phyloP scores from a whole-genome alignment of 2,329 filamentous ascomycete species.

The Diaporthe vexans region DNA sequence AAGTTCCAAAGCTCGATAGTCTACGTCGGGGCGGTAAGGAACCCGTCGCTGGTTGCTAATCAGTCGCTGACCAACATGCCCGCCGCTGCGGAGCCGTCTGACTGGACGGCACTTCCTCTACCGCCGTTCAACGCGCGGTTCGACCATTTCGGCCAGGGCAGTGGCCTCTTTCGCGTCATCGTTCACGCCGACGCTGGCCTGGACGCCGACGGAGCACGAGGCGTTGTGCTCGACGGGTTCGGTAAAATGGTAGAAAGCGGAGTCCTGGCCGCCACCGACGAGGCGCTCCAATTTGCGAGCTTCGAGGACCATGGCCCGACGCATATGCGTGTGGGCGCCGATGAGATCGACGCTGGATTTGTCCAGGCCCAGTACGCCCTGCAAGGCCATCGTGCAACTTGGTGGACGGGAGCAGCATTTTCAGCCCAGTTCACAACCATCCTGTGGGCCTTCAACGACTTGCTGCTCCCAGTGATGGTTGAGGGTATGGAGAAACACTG shows the following conservation, averaged over 20 bases:
- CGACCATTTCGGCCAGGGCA: conserved; percentile 14
- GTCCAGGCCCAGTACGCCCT: conserved; percentile 57
- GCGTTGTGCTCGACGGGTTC: not conserved
- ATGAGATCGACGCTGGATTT: conserved; percentile 50
- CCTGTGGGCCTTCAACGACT: conserved; percentile 53
- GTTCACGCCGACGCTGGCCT: not conserved
- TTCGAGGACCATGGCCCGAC: conserved; percentile 6
- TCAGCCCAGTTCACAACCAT: conserved; percentile 50
- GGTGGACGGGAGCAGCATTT: conserved; percentile 59
- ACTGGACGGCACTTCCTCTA: not conserved
- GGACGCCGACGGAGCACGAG: not conserved
- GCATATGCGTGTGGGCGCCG: not conserved
- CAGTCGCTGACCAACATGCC: conserved; percentile 45
- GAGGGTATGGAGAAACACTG: conserved; percentile 19
- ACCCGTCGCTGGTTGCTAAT: conserved; percentile 6
- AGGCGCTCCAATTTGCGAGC: not conserved
- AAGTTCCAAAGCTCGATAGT: conserved; percentile 51
- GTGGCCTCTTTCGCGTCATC: conserved; percentile 6
- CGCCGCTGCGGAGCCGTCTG: not conserved
- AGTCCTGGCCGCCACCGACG: conserved; percentile 1
- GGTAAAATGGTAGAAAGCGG: not conserved
- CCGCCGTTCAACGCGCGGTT: not conserved
- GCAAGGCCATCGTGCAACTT: conserved; percentile 60
- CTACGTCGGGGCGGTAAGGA: conserved; percentile 50
- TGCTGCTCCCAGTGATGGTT: conserved; percentile 45